These are phyloP conservation scores for Penicillium rolfsii DNA, from an alignment of 2,329 filamentous ascomycete genomes.

Conservation along the genomic window DNA sequence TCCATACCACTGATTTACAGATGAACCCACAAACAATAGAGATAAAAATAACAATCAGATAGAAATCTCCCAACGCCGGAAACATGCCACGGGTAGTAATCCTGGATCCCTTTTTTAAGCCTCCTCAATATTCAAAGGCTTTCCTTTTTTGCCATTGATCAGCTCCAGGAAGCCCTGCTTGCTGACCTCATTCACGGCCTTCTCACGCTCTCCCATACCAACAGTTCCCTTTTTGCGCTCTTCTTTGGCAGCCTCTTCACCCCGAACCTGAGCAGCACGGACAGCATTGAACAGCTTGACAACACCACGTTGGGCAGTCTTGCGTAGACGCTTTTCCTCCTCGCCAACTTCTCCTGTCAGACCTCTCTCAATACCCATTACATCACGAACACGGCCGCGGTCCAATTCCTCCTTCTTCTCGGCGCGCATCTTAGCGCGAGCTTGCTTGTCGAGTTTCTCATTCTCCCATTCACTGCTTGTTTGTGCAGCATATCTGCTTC, in stretches of 20 bases:
- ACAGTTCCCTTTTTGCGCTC: constrained; percentile 72
- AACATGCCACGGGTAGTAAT: constrained; percentile 37
- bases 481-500: constrained; percentile 74
- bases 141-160: constrained; percentile 66
- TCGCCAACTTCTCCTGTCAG: constrained; percentile 61
- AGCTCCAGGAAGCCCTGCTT: constrained; percentile 95
- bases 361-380: constrained; percentile 66
- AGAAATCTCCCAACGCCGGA: constrained; percentile 38
- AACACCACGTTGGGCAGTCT: constrained; percentile 90
- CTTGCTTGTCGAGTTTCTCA: constrained; percentile 77
- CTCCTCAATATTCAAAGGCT: constrained; percentile 50
- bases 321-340: constrained; percentile 77
- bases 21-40: constrained; percentile 26
- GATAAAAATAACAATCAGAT: constrained; percentile 22
- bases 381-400: constrained; percentile 85
- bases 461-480: constrained; percentile 74
- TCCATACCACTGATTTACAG: constrained; percentile 1
- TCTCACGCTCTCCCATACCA: constrained; percentile 77
- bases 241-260: constrained; percentile 70
- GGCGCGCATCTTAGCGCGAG: constrained; percentile 74
- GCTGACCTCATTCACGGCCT: constrained; percentile 92
- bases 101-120: constrained; percentile 38
- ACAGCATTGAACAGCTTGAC: constrained; percentile 97
- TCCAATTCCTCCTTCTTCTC: constrained; percentile 80
- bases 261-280: constrained; percentile 86